Evolutionary conservation across 106 monocot species (phyloP).

Genomic region (Phalaenopsis aphrodite): DNA sequence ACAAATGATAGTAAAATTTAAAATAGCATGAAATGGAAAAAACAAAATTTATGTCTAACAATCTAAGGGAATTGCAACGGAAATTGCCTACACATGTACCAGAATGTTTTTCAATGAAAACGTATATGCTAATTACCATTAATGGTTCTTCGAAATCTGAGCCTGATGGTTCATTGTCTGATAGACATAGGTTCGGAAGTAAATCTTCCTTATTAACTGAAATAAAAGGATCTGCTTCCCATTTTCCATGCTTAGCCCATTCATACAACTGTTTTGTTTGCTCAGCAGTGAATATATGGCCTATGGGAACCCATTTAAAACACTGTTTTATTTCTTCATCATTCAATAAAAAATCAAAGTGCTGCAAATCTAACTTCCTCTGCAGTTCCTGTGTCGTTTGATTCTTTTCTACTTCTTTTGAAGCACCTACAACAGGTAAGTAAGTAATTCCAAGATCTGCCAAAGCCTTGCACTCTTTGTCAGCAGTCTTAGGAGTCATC

Average conservation of each 20-base stretch:
- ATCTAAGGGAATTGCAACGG: too few species aligned
- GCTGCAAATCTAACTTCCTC: background rate
- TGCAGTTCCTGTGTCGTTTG: too few species aligned
- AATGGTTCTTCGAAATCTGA: too few species aligned
- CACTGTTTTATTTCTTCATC: background rate
- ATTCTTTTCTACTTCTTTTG: background rate
- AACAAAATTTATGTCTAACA: too few species aligned
- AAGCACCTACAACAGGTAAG: background rate
- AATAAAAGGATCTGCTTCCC: background rate
- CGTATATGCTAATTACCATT: too few species aligned
- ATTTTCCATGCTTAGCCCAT: background rate
- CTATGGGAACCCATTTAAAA: too few species aligned
- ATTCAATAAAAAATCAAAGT: background rate
- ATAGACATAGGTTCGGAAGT: background rate
- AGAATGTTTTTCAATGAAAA: too few species aligned
- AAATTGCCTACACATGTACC: too few species aligned
- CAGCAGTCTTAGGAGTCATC: background rate
- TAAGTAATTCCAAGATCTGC: background rate
- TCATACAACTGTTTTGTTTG: background rate
- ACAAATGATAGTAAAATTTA: too few species aligned
- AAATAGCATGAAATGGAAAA: too few species aligned
- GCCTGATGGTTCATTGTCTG: background rate
- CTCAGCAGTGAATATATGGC: too few species aligned
- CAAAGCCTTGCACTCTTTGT: conserved; percentile 7
- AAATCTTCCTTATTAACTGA: background rate